These are phyloP conservation scores for Abrus precatorius DNA, from an alignment of 306 rosid species.

Conservation along the genomic window DNA sequence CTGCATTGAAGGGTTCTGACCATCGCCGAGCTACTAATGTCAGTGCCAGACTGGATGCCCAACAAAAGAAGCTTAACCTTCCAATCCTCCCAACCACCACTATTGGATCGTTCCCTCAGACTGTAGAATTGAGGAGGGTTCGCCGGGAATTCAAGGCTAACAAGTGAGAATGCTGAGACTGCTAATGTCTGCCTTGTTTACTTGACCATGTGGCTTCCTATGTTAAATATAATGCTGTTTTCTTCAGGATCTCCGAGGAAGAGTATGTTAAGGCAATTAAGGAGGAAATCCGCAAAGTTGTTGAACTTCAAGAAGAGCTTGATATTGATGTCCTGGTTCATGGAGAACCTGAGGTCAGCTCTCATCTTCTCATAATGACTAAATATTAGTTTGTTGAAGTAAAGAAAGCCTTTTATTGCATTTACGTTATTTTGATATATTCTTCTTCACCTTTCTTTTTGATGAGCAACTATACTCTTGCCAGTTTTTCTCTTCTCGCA, in stretches of 20 bases:
- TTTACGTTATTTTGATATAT: neutral
- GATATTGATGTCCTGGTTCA: slow-evolving; percentile 96
- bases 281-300: slow-evolving; percentile 81
- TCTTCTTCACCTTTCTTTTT: neutral
- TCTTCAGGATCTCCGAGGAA: slow-evolving; percentile 82
- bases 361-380: slow-evolving; percentile 14
- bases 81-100: slow-evolving; percentile 97
- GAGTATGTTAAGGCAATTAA: slow-evolving; percentile 76
- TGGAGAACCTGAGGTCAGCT: slow-evolving; percentile 93
- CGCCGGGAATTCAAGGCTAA: slow-evolving; percentile 97
- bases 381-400: neutral
- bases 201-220: slow-evolving; percentile 32
- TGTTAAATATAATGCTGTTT: slow-evolving; percentile 28
- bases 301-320: slow-evolving; percentile 87
- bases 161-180: slow-evolving; percentile 58
- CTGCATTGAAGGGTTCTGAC: slow-evolving; percentile 89
- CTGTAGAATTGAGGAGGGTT: slow-evolving; percentile 83
- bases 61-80: slow-evolving; percentile 93
- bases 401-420: slow-evolving; percentile 7
- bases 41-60: slow-evolving; percentile 89
- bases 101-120: slow-evolving; percentile 96
- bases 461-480: neutral
- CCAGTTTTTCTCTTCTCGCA: slow-evolving; percentile 5
- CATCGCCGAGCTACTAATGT: slow-evolving; percentile 89
- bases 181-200: slow-evolving; percentile 32